Percentiles rank a stretch among this genome's conserved stretches.
These are phyloP conservation scores for Aspergillus caelatus DNA, from an alignment of 2,329 filamentous ascomycete species.

Conservation along the genomic window DNA sequence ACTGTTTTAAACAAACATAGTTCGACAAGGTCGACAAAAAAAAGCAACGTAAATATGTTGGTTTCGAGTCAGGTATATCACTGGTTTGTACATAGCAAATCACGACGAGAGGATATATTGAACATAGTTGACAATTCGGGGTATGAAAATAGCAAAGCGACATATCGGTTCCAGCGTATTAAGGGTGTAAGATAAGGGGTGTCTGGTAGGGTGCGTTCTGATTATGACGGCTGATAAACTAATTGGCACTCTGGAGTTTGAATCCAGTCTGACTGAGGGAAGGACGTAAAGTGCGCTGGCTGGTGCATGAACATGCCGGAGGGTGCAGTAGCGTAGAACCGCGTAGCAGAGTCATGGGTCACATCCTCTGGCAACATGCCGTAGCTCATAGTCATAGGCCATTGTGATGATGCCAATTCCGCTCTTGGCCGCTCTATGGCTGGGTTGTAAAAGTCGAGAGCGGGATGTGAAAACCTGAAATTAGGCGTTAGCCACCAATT, in stretches of 20 bases:
- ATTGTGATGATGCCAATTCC: neutral
- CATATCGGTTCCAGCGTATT: neutral
- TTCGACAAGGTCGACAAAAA: neutral
- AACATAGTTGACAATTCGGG: neutral
- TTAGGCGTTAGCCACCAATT: neutral
- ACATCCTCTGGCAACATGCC: neutral
- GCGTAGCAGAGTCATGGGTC: neutral
- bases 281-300: neutral
- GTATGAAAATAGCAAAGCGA: neutral
- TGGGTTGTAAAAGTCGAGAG: neutral
- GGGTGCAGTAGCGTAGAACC: neutral
- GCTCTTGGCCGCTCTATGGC: neutral
- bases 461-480: neutral
- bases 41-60: neutral
- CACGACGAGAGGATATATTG: neutral
- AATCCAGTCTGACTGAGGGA: neutral
- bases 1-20: neutral
- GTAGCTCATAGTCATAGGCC: neutral
- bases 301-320: neutral
- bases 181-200: neutral
- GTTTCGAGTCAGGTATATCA: neutral
- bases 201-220: neutral
- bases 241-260: neutral
- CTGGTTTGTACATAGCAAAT: neutral
- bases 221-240: neutral